Evolutionary conservation across 306 rosid species (phyloP), one percentile per base, ranked within the genome.

Genomic region (Malus orientalis): DNA sequence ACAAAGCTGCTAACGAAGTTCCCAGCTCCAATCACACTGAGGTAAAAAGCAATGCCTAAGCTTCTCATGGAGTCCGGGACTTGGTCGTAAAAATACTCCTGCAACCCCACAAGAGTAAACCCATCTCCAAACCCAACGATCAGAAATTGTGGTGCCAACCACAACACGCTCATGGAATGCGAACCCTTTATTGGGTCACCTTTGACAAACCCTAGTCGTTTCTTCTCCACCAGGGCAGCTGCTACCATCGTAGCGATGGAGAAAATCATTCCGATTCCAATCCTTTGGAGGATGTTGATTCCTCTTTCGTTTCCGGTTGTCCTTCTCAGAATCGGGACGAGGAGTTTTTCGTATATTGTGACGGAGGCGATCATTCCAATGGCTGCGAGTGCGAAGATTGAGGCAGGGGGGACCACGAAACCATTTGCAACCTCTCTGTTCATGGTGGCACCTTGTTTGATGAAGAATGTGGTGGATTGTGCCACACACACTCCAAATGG

Each of bases 21-120:
- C 19, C 81, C 87, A 8, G 92, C 92, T 2, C 98, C 98, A 6
- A 85, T 79, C 25, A 93, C 97, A 42, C 97, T 89, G 2, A 93
- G 72, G 69, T 91, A 93, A 49, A 93, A 80, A 2, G 98, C 98
- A 58, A 93, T 93, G 19, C 97, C 98, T 33, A 93, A 70, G 79
- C 97, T 93, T 73, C 98, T 85, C 98, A 93, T 93, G 3, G 98
- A 88, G 8, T 93, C 98, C 0, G 98, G 98, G 33, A 88, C 98
- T 80, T 93, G 98, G 36, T 88, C 98, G 45, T 93, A 93, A 51
- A 93, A 93, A 14, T 91, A 91, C 77, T 93, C 98, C 59, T 93
- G 98, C 79, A 91, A 72, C 0, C 98, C 98, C 42, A 93, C 97
- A 1, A 93, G 80, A 2, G 93, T 78, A 18, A 91, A 90, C 8